Evolutionary conservation across 805 yeast genomes (phyloP), one percentile per base, ranked within the genome.

Genomic region (Wilhelminamyces savonicus): DNA sequence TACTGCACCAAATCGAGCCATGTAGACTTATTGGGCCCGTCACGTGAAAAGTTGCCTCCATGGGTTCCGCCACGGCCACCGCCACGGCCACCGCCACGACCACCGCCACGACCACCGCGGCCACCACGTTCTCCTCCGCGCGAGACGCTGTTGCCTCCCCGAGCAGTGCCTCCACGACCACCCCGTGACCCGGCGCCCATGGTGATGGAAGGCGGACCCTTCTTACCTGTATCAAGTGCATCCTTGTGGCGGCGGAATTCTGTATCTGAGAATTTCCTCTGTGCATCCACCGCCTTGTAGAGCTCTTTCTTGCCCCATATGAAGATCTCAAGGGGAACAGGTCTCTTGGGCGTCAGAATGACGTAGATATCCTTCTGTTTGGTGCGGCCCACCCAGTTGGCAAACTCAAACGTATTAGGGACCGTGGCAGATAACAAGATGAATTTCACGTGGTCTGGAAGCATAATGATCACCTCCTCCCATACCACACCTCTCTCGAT

Each of bases 401-500:
- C 99, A 68, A 92, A 92, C 51, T 92, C 99, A 52, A 74, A 82
- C 0, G 98, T 90, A 52, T 92, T 92, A n/a, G 99, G 98, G 6
- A 92, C 97, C 0, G 99, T 92, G 4, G 99, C 99, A 9, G 96
- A 85, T 23, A 92, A 66, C 23, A 92, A 63, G 39, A 92, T 86
- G 45, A 84, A 82, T 49, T 90, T 90, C 35, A 92, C 92, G 51
- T 92, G 97, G 40, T 88, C 96, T 0, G 98, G 98, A 20, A 92
- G 65, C 95, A 92, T 86, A 44, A 92, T 92, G 37, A 92, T 92
- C 14, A 92, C 97, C 59, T 92, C 98, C 62, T 92, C 98, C 98
- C 98, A 92, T 3, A 92, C 98, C 10, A 92, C 98, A 49, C 98
- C 98, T 56, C 98, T 77, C 47, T 86, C 95, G 34, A 85, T 80